These are phyloP conservation scores for Pseudozyma flocculosa DNA, from an alignment of 1,284 basidiomycete genomes.

Conservation along the genomic window DNA sequence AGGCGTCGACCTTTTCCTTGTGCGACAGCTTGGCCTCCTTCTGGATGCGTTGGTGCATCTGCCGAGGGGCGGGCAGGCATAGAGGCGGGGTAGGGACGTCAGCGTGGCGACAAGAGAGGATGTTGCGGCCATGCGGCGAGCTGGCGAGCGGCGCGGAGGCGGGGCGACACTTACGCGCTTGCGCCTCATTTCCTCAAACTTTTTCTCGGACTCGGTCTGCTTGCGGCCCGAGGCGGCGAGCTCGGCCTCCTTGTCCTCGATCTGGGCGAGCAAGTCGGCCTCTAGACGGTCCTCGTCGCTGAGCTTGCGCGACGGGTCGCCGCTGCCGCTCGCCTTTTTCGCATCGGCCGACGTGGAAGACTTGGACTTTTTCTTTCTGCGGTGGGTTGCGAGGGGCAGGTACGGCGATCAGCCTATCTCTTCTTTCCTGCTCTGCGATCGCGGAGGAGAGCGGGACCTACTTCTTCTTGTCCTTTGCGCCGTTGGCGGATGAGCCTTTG, in stretches of 20 bases:
- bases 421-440: too few species aligned
- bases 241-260: slow-evolving; percentile 6
- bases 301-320: too few species aligned
- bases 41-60: slow-evolving; percentile 78
- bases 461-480: slow-evolving; percentile 34
- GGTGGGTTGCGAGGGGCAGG: background rate
- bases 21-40: slow-evolving; percentile 84
- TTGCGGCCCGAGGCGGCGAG: slow-evolving; percentile 61
- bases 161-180: slow-evolving; percentile 68
- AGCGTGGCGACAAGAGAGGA: too few species aligned
- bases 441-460: too few species aligned
- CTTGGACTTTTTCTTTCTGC: slow-evolving; percentile 44
- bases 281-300: background rate
- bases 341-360: slow-evolving; percentile 22
- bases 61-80: background rate
- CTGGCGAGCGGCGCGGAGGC: too few species aligned
- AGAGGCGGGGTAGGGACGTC: background rate
- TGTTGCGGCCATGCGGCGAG: too few species aligned
- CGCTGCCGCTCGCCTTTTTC: slow-evolving; percentile 3
- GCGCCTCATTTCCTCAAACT: slow-evolving; percentile 82
- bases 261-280: background rate
- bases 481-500: slow-evolving; percentile 31
- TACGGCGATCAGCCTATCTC: too few species aligned
- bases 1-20: slow-evolving; percentile 87
- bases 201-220: slow-evolving; percentile 82